Evolutionary conservation across 2,329 filamentous ascomycete species (phyloP).

Genomic region (Nothopassalora personata): DNA sequence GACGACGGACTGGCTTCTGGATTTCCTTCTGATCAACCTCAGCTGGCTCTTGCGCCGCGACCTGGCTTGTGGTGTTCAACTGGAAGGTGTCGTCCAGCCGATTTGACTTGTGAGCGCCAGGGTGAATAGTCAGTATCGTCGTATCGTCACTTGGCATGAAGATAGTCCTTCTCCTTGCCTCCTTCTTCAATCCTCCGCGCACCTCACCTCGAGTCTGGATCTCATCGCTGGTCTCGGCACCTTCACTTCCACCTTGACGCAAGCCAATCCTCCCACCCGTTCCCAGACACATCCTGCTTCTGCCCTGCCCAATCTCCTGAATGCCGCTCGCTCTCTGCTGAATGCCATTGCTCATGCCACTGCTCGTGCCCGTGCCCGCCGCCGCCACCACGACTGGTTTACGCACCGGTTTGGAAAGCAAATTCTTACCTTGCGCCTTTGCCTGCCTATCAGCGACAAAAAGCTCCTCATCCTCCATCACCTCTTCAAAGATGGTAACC

Average conservation of each 20-base stretch:
- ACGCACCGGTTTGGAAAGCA: constrained; percentile 27
- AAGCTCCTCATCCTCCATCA: constrained; percentile 26
- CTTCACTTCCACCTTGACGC: background rate
- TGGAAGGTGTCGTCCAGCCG: constrained; percentile 31
- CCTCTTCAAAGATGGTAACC: constrained; percentile 32
- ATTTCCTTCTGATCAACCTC: background rate
- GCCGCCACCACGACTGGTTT: constrained; percentile 12
- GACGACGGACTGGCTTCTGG: constrained; percentile 25
- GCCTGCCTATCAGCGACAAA: constrained; percentile 4
- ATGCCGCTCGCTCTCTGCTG: background rate
- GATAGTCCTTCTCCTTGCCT: constrained; percentile 45
- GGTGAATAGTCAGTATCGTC: constrained; percentile 48
- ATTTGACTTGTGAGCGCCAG: constrained; percentile 37
- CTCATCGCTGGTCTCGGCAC: background rate
- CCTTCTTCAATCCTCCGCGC: constrained; percentile 18
- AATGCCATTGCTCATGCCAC: background rate
- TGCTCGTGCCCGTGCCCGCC: background rate
- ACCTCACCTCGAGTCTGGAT: background rate
- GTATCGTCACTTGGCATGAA: constrained; percentile 48
- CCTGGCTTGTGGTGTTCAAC: constrained; percentile 5
- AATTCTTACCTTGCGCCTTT: constrained; percentile 13
- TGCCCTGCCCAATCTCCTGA: constrained; percentile 7
- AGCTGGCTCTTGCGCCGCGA: background rate
- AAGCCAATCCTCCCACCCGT: background rate
- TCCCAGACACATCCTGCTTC: background rate